Evolutionary conservation across 192 early-diverging fungal species (phyloP), one percentile per base, ranked within the genome.

Genomic region (Coemansia sp.): DNA sequence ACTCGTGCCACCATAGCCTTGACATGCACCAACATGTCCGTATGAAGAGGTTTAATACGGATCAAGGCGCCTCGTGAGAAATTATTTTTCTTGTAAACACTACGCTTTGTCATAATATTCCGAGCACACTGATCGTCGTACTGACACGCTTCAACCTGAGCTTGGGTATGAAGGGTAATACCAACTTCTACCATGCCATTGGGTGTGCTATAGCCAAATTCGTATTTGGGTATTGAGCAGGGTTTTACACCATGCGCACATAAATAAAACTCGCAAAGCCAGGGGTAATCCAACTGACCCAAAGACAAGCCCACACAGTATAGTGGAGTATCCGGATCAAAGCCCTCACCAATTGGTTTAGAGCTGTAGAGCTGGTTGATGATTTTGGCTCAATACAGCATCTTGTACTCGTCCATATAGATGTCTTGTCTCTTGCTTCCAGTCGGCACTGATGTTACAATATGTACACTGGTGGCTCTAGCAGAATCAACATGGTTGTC

Each of bases 361-460:
- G 31, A 32, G 31, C 31, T 4, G 4, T 32, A 32, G 31, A 32
- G 31, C 4, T 32, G 31, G 31, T 32, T 32, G 31, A 32, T 32
- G 31, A 32, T 4, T 32, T 32, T 32, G 31, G 31, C 31, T 32
- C 68, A 74, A n/a, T 60, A 71, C 38, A 79, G 51, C 62, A 74
- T 70, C 1, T 72, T 72, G 34, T 79, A 79, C 27, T 44, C 45
- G 0, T 11, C n/a, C 69, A 73, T 73, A 42, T 74, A 71, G 10
- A 17, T 5, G 10, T 70, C 36, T 2, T 17, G 21, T 10, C 70
- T 45, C 0, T 3, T 1, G 1, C 58, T 62, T 31, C 77, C 69
- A 1, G 72, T 72, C 1, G 77, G 77, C 53, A 79, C 77, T 1
- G 77, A 53, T 0, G 72, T 68, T 4, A 79, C 68, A 25, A 79